Base-by-base conservation (phyloP, 345 rosid genomes). In the Cardamine occulta region DNA sequence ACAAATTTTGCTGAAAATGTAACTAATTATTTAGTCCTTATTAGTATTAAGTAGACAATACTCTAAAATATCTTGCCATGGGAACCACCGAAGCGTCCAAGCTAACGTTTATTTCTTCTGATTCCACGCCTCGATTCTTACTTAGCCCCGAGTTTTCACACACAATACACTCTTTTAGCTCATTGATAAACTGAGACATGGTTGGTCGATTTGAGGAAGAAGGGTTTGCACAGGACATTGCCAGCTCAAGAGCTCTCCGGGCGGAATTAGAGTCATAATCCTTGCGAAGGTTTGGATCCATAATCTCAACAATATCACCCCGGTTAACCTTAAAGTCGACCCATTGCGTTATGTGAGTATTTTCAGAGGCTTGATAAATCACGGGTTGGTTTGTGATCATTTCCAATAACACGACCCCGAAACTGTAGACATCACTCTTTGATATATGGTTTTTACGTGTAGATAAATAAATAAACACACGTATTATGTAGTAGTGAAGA, bases 351-450 rank as follows among this genome's bases (percentile, higher is more conserved):
- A 67, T 70, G 8, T 39, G 54, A 28, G 8, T 3, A n/a, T 12
- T 13, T 2, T 18, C 19, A 26, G 39, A 17, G 39, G 18, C 13
- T 9, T 55, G 15, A 19, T n/a, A 11, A n/a, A n/a, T n/a, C n/a
- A n/a, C n/a, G n/a, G n/a, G n/a, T n/a, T n/a, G n/a, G n/a, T n/a
- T n/a, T n/a, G 63, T 54, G 39, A 68, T 68, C 18, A 70, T 32
- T 18, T 70, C 74, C 39, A 57, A 21, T 55, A 70, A 59, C 19
- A 70, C 45, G 7, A 70, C 15, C 7, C 75, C 75, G 0, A 47
- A 71, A 48, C 66, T 58, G 23, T 71, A 71, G 4, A 71, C 75
- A n/a, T n/a, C n/a, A n/a, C n/a, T n/a, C n/a, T n/a, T n/a, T n/a
- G n/a, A n/a, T n/a, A n/a, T n/a, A n/a, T n/a, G n/a, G n/a, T n/a